These are phyloP conservation scores for Circinella minor DNA, from an alignment of 371 early-diverging fungal species.

Conservation along the genomic window DNA sequence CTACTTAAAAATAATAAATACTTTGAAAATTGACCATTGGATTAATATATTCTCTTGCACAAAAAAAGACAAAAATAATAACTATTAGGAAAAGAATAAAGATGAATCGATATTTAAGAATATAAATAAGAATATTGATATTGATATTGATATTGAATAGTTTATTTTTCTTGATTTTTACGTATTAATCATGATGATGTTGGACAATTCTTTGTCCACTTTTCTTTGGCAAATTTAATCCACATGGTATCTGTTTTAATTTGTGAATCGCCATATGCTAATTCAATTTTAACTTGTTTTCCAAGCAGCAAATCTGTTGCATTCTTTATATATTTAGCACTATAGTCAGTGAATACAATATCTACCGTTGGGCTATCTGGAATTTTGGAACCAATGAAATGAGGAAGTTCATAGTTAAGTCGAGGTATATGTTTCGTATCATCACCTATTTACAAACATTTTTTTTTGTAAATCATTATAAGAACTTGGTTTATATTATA, in stretches of 20 bases:
- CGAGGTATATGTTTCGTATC: constrained; percentile 39
- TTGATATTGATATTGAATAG: too few species aligned
- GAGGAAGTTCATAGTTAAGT: constrained; percentile 48
- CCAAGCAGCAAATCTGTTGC: constrained; percentile 30
- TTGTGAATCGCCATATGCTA: constrained; percentile 20
- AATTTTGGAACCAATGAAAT: constrained; percentile 34
- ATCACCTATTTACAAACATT: constrained; percentile 19
- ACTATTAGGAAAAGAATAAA: too few species aligned
- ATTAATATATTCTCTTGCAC: too few species aligned
- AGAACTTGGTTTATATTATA: too few species aligned
- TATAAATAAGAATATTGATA: too few species aligned
- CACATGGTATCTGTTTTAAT: constrained; percentile 34
- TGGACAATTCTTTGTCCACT: constrained; percentile 17
- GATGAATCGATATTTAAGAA: too few species aligned
- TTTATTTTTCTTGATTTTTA: neutral
- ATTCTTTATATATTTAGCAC: constrained; percentile 26
- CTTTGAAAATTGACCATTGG: too few species aligned
- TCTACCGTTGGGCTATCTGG: constrained; percentile 29
- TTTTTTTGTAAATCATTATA: too few species aligned
- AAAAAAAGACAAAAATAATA: too few species aligned
- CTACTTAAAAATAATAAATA: too few species aligned
- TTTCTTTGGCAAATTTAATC: constrained; percentile 17
- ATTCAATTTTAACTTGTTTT: constrained; percentile 18
- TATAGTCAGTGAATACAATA: constrained; percentile 38
- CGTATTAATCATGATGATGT: too few species aligned